Conservation (phyloP, 495 filamentous ascomycete species). For the Annulohypoxylon nitens region DNA sequence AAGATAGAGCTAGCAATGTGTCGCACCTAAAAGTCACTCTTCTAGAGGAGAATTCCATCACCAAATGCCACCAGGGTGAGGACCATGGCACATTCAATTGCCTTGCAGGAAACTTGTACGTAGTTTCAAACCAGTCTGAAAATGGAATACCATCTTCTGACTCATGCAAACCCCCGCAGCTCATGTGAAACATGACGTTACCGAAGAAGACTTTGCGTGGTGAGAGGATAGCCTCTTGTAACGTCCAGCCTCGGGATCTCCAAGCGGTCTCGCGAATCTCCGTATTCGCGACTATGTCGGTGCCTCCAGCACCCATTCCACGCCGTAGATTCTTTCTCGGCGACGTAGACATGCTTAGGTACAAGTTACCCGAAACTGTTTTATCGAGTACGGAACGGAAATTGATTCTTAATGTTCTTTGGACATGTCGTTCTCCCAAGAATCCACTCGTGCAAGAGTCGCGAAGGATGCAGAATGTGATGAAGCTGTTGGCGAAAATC, state of each 20-base stretch:
- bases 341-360: background rate
- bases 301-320: background rate
- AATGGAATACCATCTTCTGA: conserved; percentile 19
- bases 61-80: background rate
- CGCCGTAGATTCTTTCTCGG: background rate
- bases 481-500: conserved; percentile 33
- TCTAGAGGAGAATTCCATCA: background rate
- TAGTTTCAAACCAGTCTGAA: background rate
- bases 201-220: conserved; percentile 16
- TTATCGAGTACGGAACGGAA: background rate
- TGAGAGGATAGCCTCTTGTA: conserved; percentile 22
- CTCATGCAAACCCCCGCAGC: conserved; percentile 11
- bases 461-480: conserved; percentile 25
- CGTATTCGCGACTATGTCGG: background rate
- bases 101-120: background rate
- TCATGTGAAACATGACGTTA: conserved; percentile 5
- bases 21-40: background rate
- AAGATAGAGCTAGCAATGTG: background rate
- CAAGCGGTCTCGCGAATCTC: conserved; percentile 2
- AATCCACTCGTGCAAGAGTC: conserved; percentile 22
- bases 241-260: conserved; percentile 22
- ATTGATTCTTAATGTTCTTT: background rate
- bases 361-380: background rate
- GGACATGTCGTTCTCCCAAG: background rate
- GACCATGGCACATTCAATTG: background rate